phyloP scores from a whole-genome alignment of 2,329 filamentous ascomycete genomes.

The Pseudogymnoascus sp. region DNA sequence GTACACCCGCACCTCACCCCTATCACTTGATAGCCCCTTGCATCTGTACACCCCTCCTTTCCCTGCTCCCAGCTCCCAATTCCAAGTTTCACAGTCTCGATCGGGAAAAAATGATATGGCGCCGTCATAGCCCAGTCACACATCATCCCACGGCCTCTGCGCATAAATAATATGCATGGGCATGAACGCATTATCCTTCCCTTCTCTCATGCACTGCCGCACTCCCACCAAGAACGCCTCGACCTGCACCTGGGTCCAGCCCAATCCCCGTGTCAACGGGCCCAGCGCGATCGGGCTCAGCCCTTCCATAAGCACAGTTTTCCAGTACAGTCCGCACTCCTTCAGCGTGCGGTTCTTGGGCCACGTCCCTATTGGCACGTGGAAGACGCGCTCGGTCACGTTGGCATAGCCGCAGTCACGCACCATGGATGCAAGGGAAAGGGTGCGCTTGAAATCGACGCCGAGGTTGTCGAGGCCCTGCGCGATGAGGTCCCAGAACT shows the following conservation, averaged over 20 bases:
- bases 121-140: neutral
- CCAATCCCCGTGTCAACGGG: constrained; percentile 42
- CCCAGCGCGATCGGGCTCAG: constrained; percentile 45
- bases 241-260: constrained; percentile 42
- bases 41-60: neutral
- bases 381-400: constrained; percentile 42
- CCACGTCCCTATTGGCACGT: constrained; percentile 49
- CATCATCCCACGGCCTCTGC: constrained; percentile 12
- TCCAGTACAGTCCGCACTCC: constrained; percentile 45
- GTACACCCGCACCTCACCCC: neutral
- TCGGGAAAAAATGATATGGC: neutral
- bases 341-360: constrained; percentile 44
- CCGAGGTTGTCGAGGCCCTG: constrained; percentile 39
- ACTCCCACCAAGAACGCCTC: constrained; percentile 43
- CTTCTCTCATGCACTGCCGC: constrained; percentile 40
- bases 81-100: neutral
- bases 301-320: constrained; percentile 43
- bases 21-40: neutral
- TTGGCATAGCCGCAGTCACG: constrained; percentile 45
- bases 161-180: constrained; percentile 13
- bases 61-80: neutral
- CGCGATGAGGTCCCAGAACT: constrained; percentile 41
- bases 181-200: constrained; percentile 12
- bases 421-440: constrained; percentile 38
- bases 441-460: constrained; percentile 40